phyloP scores from a whole-genome alignment of 331 rosid genomes.

The Arachis monticola region DNA sequence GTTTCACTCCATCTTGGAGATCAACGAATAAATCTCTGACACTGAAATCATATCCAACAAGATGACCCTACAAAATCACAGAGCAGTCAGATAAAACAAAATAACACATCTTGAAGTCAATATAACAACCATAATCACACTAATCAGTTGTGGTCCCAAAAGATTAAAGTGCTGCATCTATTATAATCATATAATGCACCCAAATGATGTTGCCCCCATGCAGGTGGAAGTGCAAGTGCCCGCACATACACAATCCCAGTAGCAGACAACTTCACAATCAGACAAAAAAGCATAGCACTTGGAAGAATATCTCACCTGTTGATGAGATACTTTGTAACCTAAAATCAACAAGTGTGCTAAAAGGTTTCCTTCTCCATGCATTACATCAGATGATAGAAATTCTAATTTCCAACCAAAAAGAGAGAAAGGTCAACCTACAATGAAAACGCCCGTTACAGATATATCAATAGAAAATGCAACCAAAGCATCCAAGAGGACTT shows the following conservation, averaged over 20 bases:
- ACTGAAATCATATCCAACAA: slow-evolving; percentile 77
- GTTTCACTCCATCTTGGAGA: slow-evolving; percentile 84
- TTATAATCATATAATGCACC: neutral
- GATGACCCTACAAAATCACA: slow-evolving; percentile 62
- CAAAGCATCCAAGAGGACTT: slow-evolving; percentile 28
- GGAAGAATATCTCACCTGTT: slow-evolving; percentile 64
- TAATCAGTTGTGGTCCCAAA: neutral
- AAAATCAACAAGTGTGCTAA: slow-evolving; percentile 74
- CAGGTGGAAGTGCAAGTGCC: neutral
- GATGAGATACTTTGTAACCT: slow-evolving; percentile 80
- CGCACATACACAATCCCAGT: neutral
- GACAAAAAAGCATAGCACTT: slow-evolving; percentile 34
- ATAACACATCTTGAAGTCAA: slow-evolving; percentile 21
- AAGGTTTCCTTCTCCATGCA: slow-evolving; percentile 97
- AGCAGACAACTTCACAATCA: slow-evolving; percentile 1
- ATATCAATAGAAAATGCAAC: slow-evolving; percentile 24
- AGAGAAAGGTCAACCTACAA: slow-evolving; percentile 49
- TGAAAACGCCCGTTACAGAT: slow-evolving; percentile 20
- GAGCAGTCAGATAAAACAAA: slow-evolving; percentile 14
- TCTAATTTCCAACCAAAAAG: slow-evolving; percentile 63
- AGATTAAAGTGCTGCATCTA: neutral
- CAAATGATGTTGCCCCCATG: neutral
- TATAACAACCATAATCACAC: slow-evolving; percentile 7
- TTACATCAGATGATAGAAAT: slow-evolving; percentile 79
- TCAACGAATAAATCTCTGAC: slow-evolving; percentile 78